Conservation (phyloP, 768 basidiomycete species). For the Xerocomus spinulosus region DNA sequence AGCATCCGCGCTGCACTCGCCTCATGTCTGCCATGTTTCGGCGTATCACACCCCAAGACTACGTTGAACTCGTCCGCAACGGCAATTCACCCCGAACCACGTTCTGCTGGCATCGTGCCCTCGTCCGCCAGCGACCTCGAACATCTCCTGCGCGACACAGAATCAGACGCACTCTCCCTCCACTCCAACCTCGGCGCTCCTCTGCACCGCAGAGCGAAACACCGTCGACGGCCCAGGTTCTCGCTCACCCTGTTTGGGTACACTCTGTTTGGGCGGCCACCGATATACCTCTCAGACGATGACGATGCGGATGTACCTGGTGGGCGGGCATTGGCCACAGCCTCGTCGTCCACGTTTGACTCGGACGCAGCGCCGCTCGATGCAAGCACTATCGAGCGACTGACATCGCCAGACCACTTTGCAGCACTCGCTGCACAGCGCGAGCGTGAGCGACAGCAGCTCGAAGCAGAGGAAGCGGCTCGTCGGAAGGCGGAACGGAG, state of each 20-base stretch:
- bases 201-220: constrained; percentile 29
- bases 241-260: constrained; percentile 61
- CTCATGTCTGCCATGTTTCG: constrained; percentile 58
- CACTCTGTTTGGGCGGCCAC: constrained; percentile 59
- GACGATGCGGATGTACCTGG: constrained; percentile 37
- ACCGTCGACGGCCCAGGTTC: constrained; percentile 29
- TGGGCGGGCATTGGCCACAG: constrained; percentile 20
- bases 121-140: constrained; percentile 40
- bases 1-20: constrained; percentile 52
- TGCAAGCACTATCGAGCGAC: constrained; percentile 47
- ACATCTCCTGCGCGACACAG: constrained; percentile 46
- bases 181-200: constrained; percentile 55
- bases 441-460: constrained; percentile 24
- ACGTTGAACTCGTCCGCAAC: constrained; percentile 16
- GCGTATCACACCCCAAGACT: constrained; percentile 32
- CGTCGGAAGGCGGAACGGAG: constrained; percentile 46
- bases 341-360: constrained; percentile 50
- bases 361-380: constrained; percentile 68
- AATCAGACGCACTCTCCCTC: constrained; percentile 57
- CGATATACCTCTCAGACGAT: constrained; percentile 57
- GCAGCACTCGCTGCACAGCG: constrained; percentile 28
- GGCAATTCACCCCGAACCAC: constrained; percentile 22
- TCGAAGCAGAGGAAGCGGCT: constrained; percentile 38
- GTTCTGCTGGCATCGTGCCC: constrained; percentile 11
- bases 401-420: constrained; percentile 41